These are phyloP conservation scores for Haplographium delicatum DNA, from an alignment of 495 filamentous ascomycete genomes.

Conservation along the genomic window DNA sequence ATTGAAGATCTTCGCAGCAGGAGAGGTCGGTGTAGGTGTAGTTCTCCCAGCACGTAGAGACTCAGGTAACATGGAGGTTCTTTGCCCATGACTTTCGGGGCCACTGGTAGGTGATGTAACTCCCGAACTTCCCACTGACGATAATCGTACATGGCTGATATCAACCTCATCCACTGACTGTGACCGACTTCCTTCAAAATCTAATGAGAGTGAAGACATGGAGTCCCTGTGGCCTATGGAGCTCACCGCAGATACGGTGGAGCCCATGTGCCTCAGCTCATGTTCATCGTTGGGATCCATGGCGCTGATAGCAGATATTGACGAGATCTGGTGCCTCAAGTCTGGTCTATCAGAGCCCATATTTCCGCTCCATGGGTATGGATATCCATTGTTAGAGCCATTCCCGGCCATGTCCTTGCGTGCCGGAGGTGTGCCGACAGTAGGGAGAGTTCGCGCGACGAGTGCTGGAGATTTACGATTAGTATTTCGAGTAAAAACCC, in stretches of 20 bases:
- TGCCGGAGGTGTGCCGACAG: too few relatives aligned
- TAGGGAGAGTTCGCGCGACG: too few relatives aligned
- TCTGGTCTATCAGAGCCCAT: not conserved
- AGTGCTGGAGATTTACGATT: too few relatives aligned
- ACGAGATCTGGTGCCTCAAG: slow-evolving; percentile 12
- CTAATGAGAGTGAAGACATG: slow-evolving; percentile 13
- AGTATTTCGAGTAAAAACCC: too few relatives aligned
- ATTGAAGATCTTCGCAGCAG: slow-evolving; percentile 7
- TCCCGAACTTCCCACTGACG: not conserved
- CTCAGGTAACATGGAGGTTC: slow-evolving; percentile 11
- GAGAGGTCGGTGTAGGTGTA: slow-evolving; percentile 5
- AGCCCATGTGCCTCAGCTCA: slow-evolving; percentile 3
- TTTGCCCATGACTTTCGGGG: not conserved
- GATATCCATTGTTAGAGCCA: slow-evolving; percentile 10
- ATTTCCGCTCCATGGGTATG: slow-evolving; percentile 5
- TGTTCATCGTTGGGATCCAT: slow-evolving; percentile 2
- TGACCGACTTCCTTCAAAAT: not conserved
- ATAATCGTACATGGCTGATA: slow-evolving; percentile 16
- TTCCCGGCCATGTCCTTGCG: slow-evolving; percentile 21
- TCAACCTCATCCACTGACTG: slow-evolving; percentile 14
- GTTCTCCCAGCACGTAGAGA: slow-evolving; percentile 7
- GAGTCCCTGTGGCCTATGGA: slow-evolving; percentile 5
- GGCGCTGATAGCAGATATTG: slow-evolving; percentile 16
- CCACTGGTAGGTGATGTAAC: not conserved
- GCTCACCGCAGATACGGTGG: slow-evolving; percentile 8